Evolutionary conservation across 1,284 basidiomycete species (phyloP).

Genomic region (Butyriboletus appendiculatus): DNA sequence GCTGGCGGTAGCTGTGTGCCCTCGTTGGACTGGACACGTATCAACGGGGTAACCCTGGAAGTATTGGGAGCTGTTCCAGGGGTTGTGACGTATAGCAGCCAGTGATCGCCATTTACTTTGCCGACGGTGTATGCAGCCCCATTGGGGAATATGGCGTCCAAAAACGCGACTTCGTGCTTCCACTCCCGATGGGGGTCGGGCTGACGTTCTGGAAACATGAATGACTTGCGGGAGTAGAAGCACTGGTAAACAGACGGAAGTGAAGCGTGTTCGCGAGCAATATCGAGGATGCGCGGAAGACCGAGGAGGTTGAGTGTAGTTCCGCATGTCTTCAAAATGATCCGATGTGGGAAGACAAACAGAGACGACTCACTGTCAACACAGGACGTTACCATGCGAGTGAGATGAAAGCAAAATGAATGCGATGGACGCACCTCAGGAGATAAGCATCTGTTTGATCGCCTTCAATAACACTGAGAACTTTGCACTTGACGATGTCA

Average conservation of each 20-base stretch:
- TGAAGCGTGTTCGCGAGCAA: constrained; percentile 79
- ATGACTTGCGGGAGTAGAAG: constrained; percentile 98
- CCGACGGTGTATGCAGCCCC: constrained; percentile 97
- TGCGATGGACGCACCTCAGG: constrained; percentile 67
- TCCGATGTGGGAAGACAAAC: constrained; percentile 93
- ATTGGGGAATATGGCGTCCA: constrained; percentile 86
- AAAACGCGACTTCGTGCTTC: constrained; percentile 89
- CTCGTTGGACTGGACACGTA: constrained; percentile 13
- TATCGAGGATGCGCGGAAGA: constrained; percentile 89
- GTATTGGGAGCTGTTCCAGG: constrained; percentile 42
- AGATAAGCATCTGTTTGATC: constrained; percentile 93
- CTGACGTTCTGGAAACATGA: constrained; percentile 99
- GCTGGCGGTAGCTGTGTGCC: constrained; percentile 4
- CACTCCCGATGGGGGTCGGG: constrained; percentile 93
- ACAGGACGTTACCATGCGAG: constrained; percentile 12
- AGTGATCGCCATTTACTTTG: constrained; percentile 98
- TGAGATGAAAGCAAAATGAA: constrained; percentile 7
- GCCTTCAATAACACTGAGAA: constrained; percentile 88
- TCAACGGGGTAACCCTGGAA: constrained; percentile 12
- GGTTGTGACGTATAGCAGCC: constrained; percentile 91
- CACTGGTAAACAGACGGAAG: constrained; percentile 79
- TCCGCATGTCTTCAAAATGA: constrained; percentile 99
- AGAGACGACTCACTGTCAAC: constrained; percentile 90
- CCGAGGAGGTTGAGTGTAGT: constrained; percentile 98
- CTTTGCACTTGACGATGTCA: constrained; percentile 95